Evolutionary conservation across 164 flowering plant species (phyloP).

Genomic region (Warburgia ugandensis): DNA sequence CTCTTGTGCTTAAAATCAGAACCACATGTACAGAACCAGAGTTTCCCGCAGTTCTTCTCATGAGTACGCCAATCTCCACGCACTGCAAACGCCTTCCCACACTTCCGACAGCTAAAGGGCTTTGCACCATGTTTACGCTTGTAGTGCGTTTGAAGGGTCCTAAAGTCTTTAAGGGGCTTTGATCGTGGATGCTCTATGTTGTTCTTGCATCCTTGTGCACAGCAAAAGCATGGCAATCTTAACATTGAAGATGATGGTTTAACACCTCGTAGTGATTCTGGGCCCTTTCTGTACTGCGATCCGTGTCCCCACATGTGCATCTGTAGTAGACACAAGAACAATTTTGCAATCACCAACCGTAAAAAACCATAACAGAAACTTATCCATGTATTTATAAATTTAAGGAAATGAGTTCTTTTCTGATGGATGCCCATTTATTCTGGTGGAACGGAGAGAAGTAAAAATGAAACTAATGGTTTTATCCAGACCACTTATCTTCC

Average conservation of each 20-base stretch:
- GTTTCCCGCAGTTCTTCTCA: constrained; percentile 70
- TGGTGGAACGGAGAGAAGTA: too few species aligned
- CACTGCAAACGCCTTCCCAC: constrained; percentile 64
- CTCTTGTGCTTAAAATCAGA: constrained; percentile 78
- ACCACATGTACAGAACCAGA: constrained; percentile 71
- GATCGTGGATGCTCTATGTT: constrained; percentile 61
- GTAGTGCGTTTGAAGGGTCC: constrained; percentile 72
- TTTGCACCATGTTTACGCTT: constrained; percentile 66
- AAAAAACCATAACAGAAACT: too few species aligned
- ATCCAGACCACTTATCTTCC: too few species aligned
- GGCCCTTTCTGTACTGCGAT: constrained; percentile 51
- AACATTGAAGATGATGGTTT: constrained; percentile 42
- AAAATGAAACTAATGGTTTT: too few species aligned
- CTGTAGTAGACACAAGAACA: constrained; percentile 13
- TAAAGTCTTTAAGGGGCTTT: constrained; percentile 65
- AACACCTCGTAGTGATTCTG: constrained; percentile 49
- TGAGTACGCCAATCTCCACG: constrained; percentile 78
- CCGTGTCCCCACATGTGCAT: constrained; percentile 86
- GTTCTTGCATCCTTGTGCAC: constrained; percentile 66
- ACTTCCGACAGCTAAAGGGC: constrained; percentile 53
- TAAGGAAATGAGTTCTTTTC: too few species aligned
- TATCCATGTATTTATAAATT: too few species aligned
- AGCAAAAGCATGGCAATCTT: constrained; percentile 61
- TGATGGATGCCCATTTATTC: too few species aligned
- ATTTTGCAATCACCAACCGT: background rate